phyloP scores from a whole-genome alignment of 140 eudicot genomes.

The Senecio squalidus region DNA sequence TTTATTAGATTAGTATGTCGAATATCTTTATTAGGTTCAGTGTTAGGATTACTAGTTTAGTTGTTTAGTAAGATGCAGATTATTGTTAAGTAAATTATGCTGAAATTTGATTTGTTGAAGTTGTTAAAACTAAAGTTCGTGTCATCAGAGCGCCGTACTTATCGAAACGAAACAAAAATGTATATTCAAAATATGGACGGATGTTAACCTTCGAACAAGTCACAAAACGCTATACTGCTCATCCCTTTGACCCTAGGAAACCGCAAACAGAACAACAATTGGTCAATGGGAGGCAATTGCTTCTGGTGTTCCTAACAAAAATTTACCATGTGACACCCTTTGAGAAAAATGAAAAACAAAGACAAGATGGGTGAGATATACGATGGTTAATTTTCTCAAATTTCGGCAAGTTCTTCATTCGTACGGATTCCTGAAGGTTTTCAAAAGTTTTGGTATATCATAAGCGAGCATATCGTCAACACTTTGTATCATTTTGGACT shows the following conservation, averaged over 20 bases:
- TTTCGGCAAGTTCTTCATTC: slow-evolving; percentile 23
- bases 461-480: slow-evolving; percentile 94
- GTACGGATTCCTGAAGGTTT: slow-evolving; percentile 79
- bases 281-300: background rate
- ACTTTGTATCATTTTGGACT: slow-evolving; percentile 63
- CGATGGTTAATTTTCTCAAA: background rate
- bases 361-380: background rate
- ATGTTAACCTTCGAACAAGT: background rate
- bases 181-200: background rate
- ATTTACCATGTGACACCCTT: background rate
- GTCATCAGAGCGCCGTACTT: too few species aligned
- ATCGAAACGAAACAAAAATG: background rate
- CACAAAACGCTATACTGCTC: background rate
- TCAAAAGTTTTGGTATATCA: slow-evolving; percentile 81
- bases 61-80: too few species aligned
- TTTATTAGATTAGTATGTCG: too few species aligned
- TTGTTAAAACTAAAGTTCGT: too few species aligned
- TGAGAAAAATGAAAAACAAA: background rate
- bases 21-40: too few species aligned
- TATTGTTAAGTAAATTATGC: too few species aligned
- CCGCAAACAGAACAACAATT: background rate
- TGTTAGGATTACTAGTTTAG: too few species aligned
- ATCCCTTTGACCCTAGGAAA: background rate
- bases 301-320: background rate
- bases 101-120: too few species aligned